Evolutionary conservation across 805 yeast species (phyloP), one percentile per base, ranked within the genome.

Genomic region (Nakazawaea anatomiae): DNA sequence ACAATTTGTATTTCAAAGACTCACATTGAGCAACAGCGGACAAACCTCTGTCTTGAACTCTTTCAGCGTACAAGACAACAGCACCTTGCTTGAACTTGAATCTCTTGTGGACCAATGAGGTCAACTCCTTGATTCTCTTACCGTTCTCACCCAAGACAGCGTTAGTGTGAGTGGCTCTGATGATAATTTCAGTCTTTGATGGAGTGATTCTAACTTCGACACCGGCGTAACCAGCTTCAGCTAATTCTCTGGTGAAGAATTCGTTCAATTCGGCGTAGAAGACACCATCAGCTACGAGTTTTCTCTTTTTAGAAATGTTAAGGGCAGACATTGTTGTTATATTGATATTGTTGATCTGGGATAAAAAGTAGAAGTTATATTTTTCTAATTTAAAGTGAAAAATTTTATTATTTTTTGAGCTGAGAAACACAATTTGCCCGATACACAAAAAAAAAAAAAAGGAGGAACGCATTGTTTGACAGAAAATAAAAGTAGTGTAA

Each of bases 151-250:
- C 99, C 68, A 94, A 84, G 66, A 94, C 98, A 73, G 88, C 95
- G 74, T 89, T 95, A 72, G 97, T 91, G 88, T 90, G 92, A 72
- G 97, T 89, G 68, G 99, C 99, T 79, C 96, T 90, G 81, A 94
- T 90, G 75, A 94, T 89, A 65, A 94, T 89, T 80, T 94, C 98
- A 72, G 96, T 90, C 85, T 88, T 91, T 82, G 92, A 78, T 76
- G 97, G 94, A 73, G 97, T 89, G 72, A 89, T 88, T 82, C 98
- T 89, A 75, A 94, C 97, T 82, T 94, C 99, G 71, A 94, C 96
- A 82, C 99, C 99, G 69, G 99, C 94, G 85, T 94, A 94, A 75
- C 99, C 99, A 80, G 94, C 97, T 83, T 94, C 99, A 68, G 99
- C 96, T 72, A 94, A 87, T 80, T 94, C 99, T 83, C 99, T 92